Conservation (phyloP, 2,329 filamentous ascomycete genomes). For the Monilinia polystroma region DNA sequence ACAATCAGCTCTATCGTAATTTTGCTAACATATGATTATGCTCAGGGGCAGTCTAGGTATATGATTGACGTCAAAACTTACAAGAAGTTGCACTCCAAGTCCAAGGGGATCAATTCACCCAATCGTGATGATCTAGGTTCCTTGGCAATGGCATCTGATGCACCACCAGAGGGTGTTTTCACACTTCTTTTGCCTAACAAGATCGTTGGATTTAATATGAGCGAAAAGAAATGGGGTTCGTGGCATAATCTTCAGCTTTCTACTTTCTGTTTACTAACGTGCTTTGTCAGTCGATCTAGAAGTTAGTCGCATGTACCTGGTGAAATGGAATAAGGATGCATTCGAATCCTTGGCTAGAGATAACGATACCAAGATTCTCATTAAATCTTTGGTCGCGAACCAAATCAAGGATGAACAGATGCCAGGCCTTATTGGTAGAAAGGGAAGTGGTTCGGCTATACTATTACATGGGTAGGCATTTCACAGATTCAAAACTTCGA, state of each 20-base stretch:
- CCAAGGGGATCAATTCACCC: not conserved
- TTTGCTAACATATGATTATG: not conserved
- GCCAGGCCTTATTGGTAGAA: not conserved
- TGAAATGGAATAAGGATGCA: conserved; percentile 22
- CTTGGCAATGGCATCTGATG: conserved; percentile 15
- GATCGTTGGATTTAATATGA: conserved; percentile 19
- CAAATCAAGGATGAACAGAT: conserved; percentile 19
- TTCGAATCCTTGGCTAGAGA: conserved; percentile 17
- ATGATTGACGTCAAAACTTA: conserved; percentile 22
- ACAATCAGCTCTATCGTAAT: not conserved
- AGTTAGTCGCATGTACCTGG: conserved; percentile 21
- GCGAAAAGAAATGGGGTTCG: conserved; percentile 23
- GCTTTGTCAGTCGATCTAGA: conserved; percentile 10
- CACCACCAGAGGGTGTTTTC: conserved; percentile 20
- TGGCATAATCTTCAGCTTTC: not conserved
- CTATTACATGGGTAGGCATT: conserved; percentile 16
- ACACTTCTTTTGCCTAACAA: conserved; percentile 17
- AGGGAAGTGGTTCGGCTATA: conserved; percentile 17
- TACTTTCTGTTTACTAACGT: conserved; percentile 1
- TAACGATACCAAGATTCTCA: conserved; percentile 16
- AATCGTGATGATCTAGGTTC: conserved; percentile 20
- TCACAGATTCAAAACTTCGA: not conserved
- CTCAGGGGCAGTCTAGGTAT: conserved; percentile 21
- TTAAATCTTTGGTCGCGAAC: conserved; percentile 20
- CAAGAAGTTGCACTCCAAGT: conserved; percentile 12